Conservation (phyloP, 495 filamentous ascomycete species). For the Xylaria scruposa region DNA sequence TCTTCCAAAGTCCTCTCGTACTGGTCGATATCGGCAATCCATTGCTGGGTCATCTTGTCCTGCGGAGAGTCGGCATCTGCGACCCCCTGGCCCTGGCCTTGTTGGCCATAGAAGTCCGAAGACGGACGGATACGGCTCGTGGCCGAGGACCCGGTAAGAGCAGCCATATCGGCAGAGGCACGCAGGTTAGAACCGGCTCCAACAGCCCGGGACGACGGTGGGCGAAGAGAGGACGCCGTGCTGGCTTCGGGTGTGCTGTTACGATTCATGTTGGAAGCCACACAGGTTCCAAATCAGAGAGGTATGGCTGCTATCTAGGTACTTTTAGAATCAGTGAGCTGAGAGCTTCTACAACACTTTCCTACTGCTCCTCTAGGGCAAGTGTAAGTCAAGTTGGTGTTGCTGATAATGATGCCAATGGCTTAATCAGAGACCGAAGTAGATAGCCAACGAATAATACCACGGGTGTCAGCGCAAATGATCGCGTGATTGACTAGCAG, state of each 20-base stretch:
- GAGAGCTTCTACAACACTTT: conserved; percentile 5
- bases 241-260: conserved; percentile 95
- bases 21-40: conserved; percentile 98
- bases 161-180: conserved; percentile 96
- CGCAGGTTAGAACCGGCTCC: conserved; percentile 85
- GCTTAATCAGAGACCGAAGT: background rate
- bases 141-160: conserved; percentile 75
- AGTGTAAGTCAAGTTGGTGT: background rate
- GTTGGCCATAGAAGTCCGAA: conserved; percentile 90
- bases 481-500: background rate
- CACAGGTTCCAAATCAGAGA: background rate
- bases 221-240: conserved; percentile 83
- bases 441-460: background rate
- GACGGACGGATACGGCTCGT: conserved; percentile 88
- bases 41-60: conserved; percentile 95
- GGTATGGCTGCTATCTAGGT: background rate
- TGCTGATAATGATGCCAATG: background rate
- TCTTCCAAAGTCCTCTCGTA: conserved; percentile 97
- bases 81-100: conserved; percentile 65
- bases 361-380: background rate
- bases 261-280: conserved; percentile 73
- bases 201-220: conserved; percentile 82
- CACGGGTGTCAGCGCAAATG: background rate
- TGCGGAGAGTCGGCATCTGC: conserved; percentile 72
- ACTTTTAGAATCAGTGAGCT: background rate